Conservation (phyloP, 2,329 filamentous ascomycete genomes). For the Calonectria ilicicola region DNA sequence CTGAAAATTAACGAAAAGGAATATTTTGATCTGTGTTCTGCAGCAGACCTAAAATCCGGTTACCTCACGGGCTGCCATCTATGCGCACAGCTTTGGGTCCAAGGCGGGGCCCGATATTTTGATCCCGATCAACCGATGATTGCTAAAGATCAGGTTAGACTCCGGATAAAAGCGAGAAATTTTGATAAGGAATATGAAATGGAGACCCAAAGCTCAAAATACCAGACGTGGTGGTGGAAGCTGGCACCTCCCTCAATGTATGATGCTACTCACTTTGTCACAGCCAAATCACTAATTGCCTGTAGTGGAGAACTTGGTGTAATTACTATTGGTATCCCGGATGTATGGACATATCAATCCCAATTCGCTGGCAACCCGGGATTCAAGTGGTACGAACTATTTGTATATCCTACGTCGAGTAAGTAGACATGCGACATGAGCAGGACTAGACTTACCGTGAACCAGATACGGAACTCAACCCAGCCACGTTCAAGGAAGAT, state of each 20-base stretch:
- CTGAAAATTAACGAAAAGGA: neutral
- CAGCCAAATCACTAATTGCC: neutral
- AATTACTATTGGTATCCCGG: neutral
- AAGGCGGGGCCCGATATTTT: neutral
- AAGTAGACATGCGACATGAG: neutral
- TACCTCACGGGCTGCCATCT: slow-evolving; percentile 11
- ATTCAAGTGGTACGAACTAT: neutral
- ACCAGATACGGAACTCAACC: neutral
- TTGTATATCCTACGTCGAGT: slow-evolving; percentile 23
- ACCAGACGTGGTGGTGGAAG: neutral
- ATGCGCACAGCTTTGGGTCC: slow-evolving; percentile 12
- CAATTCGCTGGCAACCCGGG: neutral
- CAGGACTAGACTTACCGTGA: neutral
- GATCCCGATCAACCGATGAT: neutral
- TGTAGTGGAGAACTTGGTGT: neutral
- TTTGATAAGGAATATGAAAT: slow-evolving; percentile 2
- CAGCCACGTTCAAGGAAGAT: neutral
- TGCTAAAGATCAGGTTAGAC: neutral
- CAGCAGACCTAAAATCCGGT: neutral
- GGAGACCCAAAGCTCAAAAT: neutral
- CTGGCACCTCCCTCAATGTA: slow-evolving; percentile 2
- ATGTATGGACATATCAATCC: neutral
- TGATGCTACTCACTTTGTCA: neutral
- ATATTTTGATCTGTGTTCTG: neutral
- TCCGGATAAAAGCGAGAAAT: slow-evolving; percentile 2